Percentiles rank a stretch among this genome's conserved stretches.
Evolutionary conservation across 768 basidiomycete species (phyloP).

Genomic region (Psilocybe subaeruginosa): DNA sequence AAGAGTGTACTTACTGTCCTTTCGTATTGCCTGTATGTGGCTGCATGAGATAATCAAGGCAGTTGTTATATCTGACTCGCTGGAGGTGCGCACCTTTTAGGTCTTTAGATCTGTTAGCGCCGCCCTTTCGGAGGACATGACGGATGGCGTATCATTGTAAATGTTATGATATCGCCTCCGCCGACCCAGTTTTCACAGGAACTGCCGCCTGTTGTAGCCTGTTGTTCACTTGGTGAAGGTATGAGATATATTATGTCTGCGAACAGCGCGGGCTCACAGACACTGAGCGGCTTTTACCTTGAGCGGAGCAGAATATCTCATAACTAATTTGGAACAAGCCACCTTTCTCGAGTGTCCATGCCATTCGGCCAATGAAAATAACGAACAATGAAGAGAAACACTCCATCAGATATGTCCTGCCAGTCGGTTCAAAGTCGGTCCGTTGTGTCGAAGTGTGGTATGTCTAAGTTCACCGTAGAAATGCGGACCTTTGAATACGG

Average conservation of each 20-base stretch:
- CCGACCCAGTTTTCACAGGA: background rate
- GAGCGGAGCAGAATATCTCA: too few relatives aligned
- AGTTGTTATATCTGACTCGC: background rate
- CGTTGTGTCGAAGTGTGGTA: background rate
- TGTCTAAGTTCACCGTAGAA: too few relatives aligned
- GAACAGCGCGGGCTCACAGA: background rate
- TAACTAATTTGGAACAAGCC: too few relatives aligned
- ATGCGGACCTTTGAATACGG: too few relatives aligned
- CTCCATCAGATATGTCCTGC: background rate
- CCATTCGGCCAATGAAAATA: background rate
- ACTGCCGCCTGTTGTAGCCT: background rate
- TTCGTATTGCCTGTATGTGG: too few relatives aligned
- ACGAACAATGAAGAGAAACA: background rate
- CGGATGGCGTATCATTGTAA: background rate
- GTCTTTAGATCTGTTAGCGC: background rate
- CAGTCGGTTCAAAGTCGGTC: background rate
- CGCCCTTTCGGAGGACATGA: background rate
- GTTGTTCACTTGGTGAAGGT: too few relatives aligned
- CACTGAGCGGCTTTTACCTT: background rate
- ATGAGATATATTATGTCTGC: background rate
- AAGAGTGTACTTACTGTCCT: too few relatives aligned
- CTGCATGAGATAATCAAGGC: background rate
- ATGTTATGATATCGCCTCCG: background rate
- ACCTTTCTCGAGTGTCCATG: background rate
- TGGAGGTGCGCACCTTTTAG: background rate